Conservation (phyloP, 495 filamentous ascomycete genomes). For the Cladorrhinum samala region DNA sequence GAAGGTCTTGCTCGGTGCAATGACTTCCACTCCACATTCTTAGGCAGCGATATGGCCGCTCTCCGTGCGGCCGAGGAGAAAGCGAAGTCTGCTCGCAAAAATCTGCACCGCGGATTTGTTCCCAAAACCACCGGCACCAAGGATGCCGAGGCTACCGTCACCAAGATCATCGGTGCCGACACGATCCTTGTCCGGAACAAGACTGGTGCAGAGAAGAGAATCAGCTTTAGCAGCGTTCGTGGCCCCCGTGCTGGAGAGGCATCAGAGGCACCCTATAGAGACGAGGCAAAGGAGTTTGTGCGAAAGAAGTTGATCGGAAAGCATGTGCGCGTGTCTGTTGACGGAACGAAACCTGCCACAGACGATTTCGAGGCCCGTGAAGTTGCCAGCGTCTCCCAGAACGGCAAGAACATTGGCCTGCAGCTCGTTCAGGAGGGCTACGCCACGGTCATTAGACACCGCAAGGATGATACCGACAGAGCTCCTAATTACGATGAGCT, state of each 20-base stretch:
- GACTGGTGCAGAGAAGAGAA: slow-evolving; percentile 76
- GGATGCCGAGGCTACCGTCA: slow-evolving; percentile 71
- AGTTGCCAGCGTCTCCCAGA: slow-evolving; percentile 76
- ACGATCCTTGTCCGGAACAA: slow-evolving; percentile 80
- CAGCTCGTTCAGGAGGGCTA: slow-evolving; percentile 85
- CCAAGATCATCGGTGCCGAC: slow-evolving; percentile 81
- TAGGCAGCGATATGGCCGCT: slow-evolving; percentile 77
- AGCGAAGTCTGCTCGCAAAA: slow-evolving; percentile 66
- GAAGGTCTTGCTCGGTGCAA: slow-evolving; percentile 86
- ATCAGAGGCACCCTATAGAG: slow-evolving; percentile 69
- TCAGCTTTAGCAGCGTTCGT: slow-evolving; percentile 86
- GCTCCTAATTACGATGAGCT: slow-evolving; percentile 92
- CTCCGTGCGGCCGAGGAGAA: slow-evolving; percentile 82
- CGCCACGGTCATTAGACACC: slow-evolving; percentile 87
- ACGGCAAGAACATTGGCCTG: slow-evolving; percentile 81
- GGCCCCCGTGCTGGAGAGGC: slow-evolving; percentile 65
- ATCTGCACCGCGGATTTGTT: slow-evolving; percentile 73
- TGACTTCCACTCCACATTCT: slow-evolving; percentile 85
- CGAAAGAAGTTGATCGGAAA: slow-evolving; percentile 94
- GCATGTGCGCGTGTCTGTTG: slow-evolving; percentile 77
- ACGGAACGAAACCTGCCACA: slow-evolving; percentile 83
- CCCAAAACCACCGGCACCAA: slow-evolving; percentile 50
- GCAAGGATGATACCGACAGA: slow-evolving; percentile 85
- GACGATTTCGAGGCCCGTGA: slow-evolving; percentile 94
- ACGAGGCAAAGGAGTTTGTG: slow-evolving; percentile 93